Base-by-base conservation (phyloP, 2,329 filamentous ascomycete genomes). In the Trichoderma sp. region DNA sequence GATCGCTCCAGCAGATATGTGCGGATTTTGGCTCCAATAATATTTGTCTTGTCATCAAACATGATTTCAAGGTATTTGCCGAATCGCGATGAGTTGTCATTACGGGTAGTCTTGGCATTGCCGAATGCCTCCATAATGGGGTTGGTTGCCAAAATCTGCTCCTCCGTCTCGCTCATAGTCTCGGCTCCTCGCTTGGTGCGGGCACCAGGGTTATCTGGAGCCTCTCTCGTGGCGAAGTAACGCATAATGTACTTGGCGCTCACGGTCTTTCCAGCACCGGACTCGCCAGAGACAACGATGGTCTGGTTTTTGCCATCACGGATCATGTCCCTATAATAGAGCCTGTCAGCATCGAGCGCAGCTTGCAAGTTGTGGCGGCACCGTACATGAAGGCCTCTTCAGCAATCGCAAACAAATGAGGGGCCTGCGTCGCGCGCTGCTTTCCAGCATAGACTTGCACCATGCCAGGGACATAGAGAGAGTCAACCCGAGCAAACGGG, bases 171-270 rank as follows among this genome's bases (percentile, higher is more conserved):
- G 79, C 94, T 98, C 90, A 98, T 98, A 72, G 90, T 79, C 69
- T 92, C 91, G 75, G 89, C 84, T 70, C 93, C 92, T 77, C 87
- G 87, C 81, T 93, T 96, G 66, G 86, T 86, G 75, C 92, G 90
- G 72, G 89, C 90, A 59, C 91, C 90, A 18, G 93, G 91, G 78
- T 94, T 92, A 76, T 96, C 93, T 68, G 96, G 94, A 8, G 94
- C 91, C 81, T 97, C 96, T 87, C 96, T 90, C 54, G 96, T 99
- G 71, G 96, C 96, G 81, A 99, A 99, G 84, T 99, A 99, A 76
- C 96, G 90, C 96, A 99, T 99, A 79, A 99, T 98, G 82, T 99
- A 98, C 84, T 99, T 99, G 75, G 96, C 96, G 81, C 95, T 98
- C 79, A 99, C 96, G 5, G 96, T 99, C 84, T 99, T 99, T 77